Evolutionary conservation across 805 yeast genomes (phyloP), one percentile per base, ranked within the genome.

Genomic region (Wickerhamomyces xylosicus): DNA sequence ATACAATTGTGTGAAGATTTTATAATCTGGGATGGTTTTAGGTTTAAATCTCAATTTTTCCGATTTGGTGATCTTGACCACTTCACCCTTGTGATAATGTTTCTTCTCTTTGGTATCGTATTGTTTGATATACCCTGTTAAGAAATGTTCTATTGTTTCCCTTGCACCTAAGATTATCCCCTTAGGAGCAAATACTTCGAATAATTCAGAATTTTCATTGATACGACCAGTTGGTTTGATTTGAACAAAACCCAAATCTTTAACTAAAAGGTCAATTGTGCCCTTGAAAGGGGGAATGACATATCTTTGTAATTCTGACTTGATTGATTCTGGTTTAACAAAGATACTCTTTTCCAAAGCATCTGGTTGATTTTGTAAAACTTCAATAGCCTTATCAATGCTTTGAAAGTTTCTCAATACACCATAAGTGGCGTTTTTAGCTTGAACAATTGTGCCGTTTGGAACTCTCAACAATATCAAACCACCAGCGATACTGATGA

Each of bases 201-300:
- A 66, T 4, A 67, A 41, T 0, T 63, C 66, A 18, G 47, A 52
- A 22, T 43, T 60, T 5, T 37, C 22, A 37, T 59, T 62, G 9
- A 21, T 21, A 10, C 45, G 50, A 11, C 85, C 82, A 0, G 84
- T 77, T 2, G 87, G 79, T 5, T 66, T 67, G 14, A 83, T 54
- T 29, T 74, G 70, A 2, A 82, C 44, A 47, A 69, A 77, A 0
- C 92, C 92, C n/a, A 77, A 53, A 43, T 76, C 77, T 38, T 72
- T 74, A 9, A 83, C 47, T 2, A 83, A 80, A 20, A 83, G 49
- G 48, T 83, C 94, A 9, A 83, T 59, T 4, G 71, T 53, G 0
- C 90, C 90, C 42, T 58, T 63, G 47, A 82, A 82, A n/a, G 85
- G 84, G 0, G 92, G 90, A 3, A 83, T 63, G 2, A 72, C 63